Evolutionary conservation across 345 rosid species (phyloP).

Genomic region (Acer negundo): DNA sequence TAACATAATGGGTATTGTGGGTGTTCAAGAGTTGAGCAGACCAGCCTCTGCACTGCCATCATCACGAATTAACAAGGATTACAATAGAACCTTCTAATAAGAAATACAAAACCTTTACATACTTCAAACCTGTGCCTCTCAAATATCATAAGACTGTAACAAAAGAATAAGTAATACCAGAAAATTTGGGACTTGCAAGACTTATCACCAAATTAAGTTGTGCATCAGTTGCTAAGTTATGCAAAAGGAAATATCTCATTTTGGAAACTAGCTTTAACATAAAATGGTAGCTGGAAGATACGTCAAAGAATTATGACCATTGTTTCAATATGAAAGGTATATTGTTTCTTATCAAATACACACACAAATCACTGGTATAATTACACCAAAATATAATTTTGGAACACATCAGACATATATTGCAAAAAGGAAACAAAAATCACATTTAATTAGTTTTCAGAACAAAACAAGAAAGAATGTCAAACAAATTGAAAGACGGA

Average conservation of each 20-base stretch:
- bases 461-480: background rate
- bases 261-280: background rate
- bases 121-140: background rate
- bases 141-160: background rate
- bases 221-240: background rate
- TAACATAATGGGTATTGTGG: slow-evolving; percentile 45
- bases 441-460: background rate
- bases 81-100: background rate
- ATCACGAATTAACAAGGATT: slow-evolving; percentile 31
- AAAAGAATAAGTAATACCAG: background rate
- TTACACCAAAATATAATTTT: background rate
- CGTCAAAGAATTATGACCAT: background rate
- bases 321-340: background rate
- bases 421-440: background rate
- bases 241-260: background rate
- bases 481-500: background rate
- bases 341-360: background rate
- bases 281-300: background rate
- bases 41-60: slow-evolving; percentile 78
- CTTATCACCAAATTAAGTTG: background rate
- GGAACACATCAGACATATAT: background rate
- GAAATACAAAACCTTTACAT: background rate
- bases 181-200: background rate
- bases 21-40: slow-evolving; percentile 66
- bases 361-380: background rate